Base-by-base conservation (phyloP, 768 basidiomycete species). In the Suillus clintonianus region DNA sequence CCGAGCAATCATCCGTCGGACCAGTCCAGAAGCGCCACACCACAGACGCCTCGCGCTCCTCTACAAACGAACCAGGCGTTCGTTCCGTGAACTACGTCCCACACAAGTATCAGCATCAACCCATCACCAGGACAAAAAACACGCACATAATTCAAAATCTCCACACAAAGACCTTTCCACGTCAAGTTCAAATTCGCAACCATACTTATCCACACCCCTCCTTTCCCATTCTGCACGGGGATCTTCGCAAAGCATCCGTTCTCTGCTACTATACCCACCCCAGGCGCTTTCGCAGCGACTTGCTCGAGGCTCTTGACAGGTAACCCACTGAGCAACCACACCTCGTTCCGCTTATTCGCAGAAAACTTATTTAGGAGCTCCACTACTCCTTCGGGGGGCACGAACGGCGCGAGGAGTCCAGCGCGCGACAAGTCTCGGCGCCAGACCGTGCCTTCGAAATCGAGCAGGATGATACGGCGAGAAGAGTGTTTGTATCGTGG, bases 21-120 rank as follows among this genome's bases (percentile, higher is more conserved):
- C 74, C 88, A 0, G 87, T 89, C 89, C 90, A 93, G 82, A 89
- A 95, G 0, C 92, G 84, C 91, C 93, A 95, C 4, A 94, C 85
- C 64, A 95, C 79, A 11, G 91, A 93, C 0, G 92, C 89, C 41
- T 90, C 87, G 32, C 92, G 86, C 71, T 94, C 90, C 67, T 95
- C 92, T 51, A 95, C 84, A 71, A 91, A 92, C 4, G 92, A 88
- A 2, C 90, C 91, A 0, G 94, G 92, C 0, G 94, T 95, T 27
- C 94, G 89, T 75, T 95, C 94, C 5, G 91, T 87, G 78, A 94
- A 95, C 93, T 95, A 68, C 8, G 0, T n/a, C 7, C 3, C 7
- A 47, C 37, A 50, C 24, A 59, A 53, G 15, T 50, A 17, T 32
- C 34, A n/a, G 22, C n/a, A 57, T 8, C 41, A 57, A 22, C 54